phyloP scores from a whole-genome alignment of 1,139 yeast genomes.

The Kodamaea derodonti region DNA sequence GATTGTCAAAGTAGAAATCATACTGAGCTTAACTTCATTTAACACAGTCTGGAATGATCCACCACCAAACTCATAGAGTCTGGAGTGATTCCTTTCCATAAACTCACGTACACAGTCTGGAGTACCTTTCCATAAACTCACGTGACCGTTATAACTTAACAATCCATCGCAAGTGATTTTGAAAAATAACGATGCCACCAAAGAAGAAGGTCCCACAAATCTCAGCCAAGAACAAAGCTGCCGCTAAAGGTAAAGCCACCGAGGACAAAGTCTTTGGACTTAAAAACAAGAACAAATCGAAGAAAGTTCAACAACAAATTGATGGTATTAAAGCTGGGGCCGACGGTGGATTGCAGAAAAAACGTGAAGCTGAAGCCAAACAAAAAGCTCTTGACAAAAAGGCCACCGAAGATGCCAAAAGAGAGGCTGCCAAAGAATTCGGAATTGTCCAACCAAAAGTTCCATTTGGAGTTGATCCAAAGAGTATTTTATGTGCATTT shows the following conservation, averaged over 20 bases:
- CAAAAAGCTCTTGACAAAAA: conserved; percentile 80
- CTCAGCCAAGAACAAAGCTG: conserved; percentile 59
- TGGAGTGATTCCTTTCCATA: no score
- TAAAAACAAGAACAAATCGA: conserved; percentile 89
- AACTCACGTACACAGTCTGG: no score
- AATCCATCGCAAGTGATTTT: not conserved
- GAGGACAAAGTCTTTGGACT: conserved; percentile 94
- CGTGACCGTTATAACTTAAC: not conserved
- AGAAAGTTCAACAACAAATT: conserved; percentile 85
- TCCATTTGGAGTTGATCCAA: conserved; percentile 97
- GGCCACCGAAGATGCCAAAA: conserved; percentile 85
- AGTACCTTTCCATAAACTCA: no score
- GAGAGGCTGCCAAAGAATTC: conserved; percentile 78
- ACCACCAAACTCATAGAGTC: no score
- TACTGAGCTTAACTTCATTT: no score
- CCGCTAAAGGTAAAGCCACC: conserved; percentile 63
- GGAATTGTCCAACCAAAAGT: conserved; percentile 78
- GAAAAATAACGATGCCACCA: conserved; percentile 43
- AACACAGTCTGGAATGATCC: no score
- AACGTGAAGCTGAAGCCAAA: conserved; percentile 74
- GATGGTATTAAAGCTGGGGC: conserved; percentile 68
- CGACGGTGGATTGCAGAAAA: conserved; percentile 60
- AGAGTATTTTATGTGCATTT: conserved; percentile 84
- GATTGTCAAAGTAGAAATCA: no score
- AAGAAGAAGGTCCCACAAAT: conserved; percentile 62